Evolutionary conservation across 495 filamentous ascomycete species (phyloP).

Genomic region (Friedmanniomyces simplex): DNA sequence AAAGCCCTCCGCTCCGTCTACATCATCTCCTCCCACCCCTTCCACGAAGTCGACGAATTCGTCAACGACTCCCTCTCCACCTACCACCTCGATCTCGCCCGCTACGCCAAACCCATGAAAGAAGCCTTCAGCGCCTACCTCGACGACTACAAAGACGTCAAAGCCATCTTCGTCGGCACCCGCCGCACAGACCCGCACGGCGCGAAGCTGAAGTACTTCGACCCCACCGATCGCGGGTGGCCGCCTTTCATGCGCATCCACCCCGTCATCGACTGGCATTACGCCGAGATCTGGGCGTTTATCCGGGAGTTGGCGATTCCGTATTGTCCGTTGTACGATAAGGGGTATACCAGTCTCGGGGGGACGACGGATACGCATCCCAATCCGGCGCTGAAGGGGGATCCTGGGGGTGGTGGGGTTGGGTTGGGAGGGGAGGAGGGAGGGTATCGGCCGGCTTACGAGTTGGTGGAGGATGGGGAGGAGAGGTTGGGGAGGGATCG

Average conservation of each 20-base stretch:
- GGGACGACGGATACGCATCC: constrained; percentile 83
- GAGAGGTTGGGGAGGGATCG: constrained; percentile 67
- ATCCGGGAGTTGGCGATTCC: constrained; percentile 65
- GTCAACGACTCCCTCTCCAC: constrained; percentile 48
- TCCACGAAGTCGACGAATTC: constrained; percentile 76
- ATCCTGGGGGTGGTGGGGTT: too few relatives aligned
- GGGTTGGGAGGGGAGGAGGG: constrained; percentile 23
- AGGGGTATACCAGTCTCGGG: constrained; percentile 76
- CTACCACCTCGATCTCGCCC: constrained; percentile 69
- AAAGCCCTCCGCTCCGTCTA: constrained; percentile 64
- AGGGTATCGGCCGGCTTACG: constrained; percentile 71
- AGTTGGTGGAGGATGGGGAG: constrained; percentile 70
- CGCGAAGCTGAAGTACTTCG: constrained; percentile 62
- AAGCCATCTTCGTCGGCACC: constrained; percentile 88
- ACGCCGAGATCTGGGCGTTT: constrained; percentile 92
- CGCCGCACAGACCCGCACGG: constrained; percentile 88
- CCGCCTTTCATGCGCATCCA: constrained; percentile 86
- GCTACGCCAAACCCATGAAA: constrained; percentile 70
- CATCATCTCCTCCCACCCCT: constrained; percentile 70
- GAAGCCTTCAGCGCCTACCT: constrained; percentile 71
- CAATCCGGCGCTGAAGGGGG: constrained; percentile 57
- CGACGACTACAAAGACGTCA: constrained; percentile 46
- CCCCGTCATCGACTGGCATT: constrained; percentile 96
- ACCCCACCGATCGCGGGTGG: constrained; percentile 82
- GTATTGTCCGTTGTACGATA: constrained; percentile 80